Base-by-base conservation (phyloP, 257 asterid genomes). In the Scutellaria baicalensis region DNA sequence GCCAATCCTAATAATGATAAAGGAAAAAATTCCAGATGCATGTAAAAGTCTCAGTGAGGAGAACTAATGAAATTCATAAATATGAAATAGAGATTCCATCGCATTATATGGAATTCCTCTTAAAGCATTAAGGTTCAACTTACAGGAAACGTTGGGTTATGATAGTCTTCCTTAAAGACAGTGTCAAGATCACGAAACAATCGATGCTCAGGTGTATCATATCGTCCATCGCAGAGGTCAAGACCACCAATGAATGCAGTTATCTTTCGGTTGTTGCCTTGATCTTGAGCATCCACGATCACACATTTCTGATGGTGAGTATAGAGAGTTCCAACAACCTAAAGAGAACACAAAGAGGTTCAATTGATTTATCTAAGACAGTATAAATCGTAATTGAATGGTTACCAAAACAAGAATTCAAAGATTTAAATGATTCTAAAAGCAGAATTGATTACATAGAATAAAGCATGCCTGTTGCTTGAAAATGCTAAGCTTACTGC, bases 271-370 rank as follows among this genome's bases (percentile, higher is more conserved):
- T 89, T 84, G 67, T 91, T 93, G 36, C 97, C 96, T 13, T 69
- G 74, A 71, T 87, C 95, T 87, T 89, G 99, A 7, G 96, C 69
- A 75, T 93, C 99, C 79, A 89, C 95, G 68, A 93, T 84, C 85
- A 91, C 97, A 76, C 99, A 93, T 77, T 93, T 91, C 84, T 93
- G 97, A 78, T 93, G 99, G 83, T 93, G 99, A 9, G 97, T 93
- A 71, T 88, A 93, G 40, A 93, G 94, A 27, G 99, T 93, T 66
- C 99, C 99, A 52, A 93, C 97, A 70, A 93, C 97, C 99, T 93
- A 78, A 63, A 59, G 38, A 66, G 13, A 75, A 5, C 23, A 56
- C 60, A 39, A 65, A 31, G 59, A 74, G n/a, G 52, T 18, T 44
- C 20, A 36, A 52, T 45, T n/a, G 43, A 18, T 35, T 20, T 6